Percentiles rank a stretch among this genome's conserved stretches.
These are phyloP conservation scores for Microcyclospora tardicrescens DNA, from an alignment of 2,329 filamentous ascomycete genomes.

Conservation along the genomic window DNA sequence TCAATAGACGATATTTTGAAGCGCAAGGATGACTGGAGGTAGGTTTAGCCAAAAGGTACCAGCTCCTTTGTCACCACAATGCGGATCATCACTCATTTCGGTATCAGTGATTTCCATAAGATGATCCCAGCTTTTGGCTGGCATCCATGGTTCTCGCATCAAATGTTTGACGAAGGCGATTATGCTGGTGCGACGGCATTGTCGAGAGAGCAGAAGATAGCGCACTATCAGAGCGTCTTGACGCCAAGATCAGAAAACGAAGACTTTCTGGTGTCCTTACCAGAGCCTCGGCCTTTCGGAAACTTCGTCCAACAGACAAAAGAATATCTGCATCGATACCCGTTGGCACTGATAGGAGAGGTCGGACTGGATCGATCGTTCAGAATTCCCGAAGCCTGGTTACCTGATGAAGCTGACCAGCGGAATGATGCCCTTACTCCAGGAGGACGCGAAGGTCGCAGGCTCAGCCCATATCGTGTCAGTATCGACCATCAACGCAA, in stretches of 20 bases:
- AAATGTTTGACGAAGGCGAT: conserved; percentile 51
- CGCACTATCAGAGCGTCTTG: conserved; percentile 57
- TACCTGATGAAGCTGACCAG: conserved; percentile 25
- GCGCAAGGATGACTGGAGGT: conserved; percentile 19
- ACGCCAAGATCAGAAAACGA: conserved; percentile 40
- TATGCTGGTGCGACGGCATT: conserved; percentile 21
- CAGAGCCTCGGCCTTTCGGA: conserved; percentile 48
- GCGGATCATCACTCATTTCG: conserved; percentile 1
- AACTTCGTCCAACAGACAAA: conserved; percentile 45
- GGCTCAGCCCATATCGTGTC: conserved; percentile 55
- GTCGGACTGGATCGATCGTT: conserved; percentile 68
- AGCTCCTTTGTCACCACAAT: neutral
- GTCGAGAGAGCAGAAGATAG: conserved; percentile 32
- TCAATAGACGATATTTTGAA: conserved; percentile 10
- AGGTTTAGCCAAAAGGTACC: conserved; percentile 13
- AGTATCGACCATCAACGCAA: conserved; percentile 54
- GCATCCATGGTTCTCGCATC: conserved; percentile 78
- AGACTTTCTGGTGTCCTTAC: conserved; percentile 40
- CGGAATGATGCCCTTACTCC: conserved; percentile 46
- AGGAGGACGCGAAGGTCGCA: conserved; percentile 56
- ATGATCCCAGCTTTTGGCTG: conserved; percentile 67
- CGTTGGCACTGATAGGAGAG: conserved; percentile 59
- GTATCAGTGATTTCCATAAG: conserved; percentile 24
- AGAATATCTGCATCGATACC: conserved; percentile 42
- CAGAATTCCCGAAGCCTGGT: conserved; percentile 52